Conservation (phyloP, 371 early-diverging fungal species). For the Mortierella sp. region DNA sequence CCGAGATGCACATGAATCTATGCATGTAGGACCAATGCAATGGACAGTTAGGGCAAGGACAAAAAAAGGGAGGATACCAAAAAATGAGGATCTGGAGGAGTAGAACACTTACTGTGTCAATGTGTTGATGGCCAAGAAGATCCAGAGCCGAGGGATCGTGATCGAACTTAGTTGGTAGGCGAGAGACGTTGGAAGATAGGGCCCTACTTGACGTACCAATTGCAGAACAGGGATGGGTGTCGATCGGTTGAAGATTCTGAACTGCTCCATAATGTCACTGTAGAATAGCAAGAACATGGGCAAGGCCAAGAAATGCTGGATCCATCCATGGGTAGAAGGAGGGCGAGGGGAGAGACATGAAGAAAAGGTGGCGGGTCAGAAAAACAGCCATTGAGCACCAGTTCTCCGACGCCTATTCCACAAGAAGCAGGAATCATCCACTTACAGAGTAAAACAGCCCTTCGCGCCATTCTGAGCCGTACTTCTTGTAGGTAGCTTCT, state of each 20-base stretch:
- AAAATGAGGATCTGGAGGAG: conserved; percentile 6
- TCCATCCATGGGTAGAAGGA: neutral
- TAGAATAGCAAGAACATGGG: conserved; percentile 82
- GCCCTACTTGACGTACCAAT: conserved; percentile 45
- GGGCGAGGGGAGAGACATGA: no score
- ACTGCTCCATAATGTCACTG: conserved; percentile 68
- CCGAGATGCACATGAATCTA: conserved; percentile 85
- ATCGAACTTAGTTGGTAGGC: conserved; percentile 42
- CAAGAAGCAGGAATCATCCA: neutral
- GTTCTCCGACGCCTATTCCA: no score
- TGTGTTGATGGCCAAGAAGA: conserved; percentile 73
- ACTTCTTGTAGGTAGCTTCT: conserved; percentile 81
- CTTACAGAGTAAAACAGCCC: conserved; percentile 88
- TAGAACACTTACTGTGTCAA: conserved; percentile 76
- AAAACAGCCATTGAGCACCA: no score
- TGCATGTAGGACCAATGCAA: no score
- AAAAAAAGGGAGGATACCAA: conserved; percentile 15
- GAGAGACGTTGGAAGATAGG: conserved; percentile 33
- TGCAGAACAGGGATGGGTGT: conserved; percentile 57
- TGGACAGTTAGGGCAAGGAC: neutral
- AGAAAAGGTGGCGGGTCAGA: no score
- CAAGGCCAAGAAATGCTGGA: conserved; percentile 80
- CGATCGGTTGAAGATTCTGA: conserved; percentile 63
- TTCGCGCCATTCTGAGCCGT: conserved; percentile 90
- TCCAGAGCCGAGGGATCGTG: conserved; percentile 73